Percentiles rank a stretch among this genome's conserved stretches.
Evolutionary conservation across 2,329 filamentous ascomycete species (phyloP).

Genomic region (Aspergillus persii): DNA sequence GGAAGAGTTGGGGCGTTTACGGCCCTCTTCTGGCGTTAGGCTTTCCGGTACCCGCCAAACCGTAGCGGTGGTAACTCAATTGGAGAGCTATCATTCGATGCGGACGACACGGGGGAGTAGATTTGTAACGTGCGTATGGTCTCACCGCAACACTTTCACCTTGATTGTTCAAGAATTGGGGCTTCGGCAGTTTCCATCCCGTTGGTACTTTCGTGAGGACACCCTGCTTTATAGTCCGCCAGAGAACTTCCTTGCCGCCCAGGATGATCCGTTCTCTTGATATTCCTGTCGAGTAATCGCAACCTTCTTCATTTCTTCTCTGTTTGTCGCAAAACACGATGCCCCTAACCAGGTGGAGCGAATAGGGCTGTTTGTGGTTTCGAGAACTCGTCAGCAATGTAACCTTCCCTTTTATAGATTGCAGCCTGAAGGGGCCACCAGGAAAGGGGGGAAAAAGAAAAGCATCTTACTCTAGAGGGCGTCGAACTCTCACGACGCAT

Average conservation of each 20-base stretch:
- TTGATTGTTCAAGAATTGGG: too few species aligned
- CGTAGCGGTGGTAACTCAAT: neutral
- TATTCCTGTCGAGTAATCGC: conserved; percentile 88
- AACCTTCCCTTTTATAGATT: neutral
- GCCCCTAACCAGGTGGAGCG: conserved; percentile 82
- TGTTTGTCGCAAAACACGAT: conserved; percentile 70
- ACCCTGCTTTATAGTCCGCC: conserved; percentile 27
- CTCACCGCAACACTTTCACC: neutral
- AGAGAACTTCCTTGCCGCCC: conserved; percentile 71
- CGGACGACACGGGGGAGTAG: neutral
- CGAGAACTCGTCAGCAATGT: conserved; percentile 10
- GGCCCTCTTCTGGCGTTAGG: neutral
- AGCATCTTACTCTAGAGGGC: conserved; percentile 57
- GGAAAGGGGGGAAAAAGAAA: conserved; percentile 12
- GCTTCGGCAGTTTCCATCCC: too few species aligned
- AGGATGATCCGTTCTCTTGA: conserved; percentile 74
- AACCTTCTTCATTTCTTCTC: conserved; percentile 61
- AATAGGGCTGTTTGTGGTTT: conserved; percentile 55
- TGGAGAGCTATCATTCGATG: neutral
- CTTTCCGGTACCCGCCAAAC: neutral
- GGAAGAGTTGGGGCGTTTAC: neutral
- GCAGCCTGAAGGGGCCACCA: neutral
- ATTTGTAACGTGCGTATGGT: neutral
- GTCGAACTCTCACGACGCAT: conserved; percentile 71
- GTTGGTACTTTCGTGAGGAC: too few species aligned